Base-by-base conservation (phyloP, 805 yeast species). In the Kuraishia cidri region DNA sequence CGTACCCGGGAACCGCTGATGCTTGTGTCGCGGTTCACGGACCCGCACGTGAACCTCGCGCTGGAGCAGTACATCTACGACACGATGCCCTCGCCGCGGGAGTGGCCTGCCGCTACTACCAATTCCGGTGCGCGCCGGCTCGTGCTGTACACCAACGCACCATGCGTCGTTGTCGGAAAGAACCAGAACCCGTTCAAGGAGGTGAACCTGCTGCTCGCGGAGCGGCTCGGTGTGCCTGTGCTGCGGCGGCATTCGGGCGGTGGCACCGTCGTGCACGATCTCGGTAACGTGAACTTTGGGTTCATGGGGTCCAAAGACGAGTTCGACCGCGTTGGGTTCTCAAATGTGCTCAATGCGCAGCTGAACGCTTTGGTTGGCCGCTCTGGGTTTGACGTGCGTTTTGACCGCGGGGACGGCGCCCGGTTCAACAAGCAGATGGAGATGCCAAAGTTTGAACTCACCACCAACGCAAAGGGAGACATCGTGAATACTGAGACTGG, bases 131-230 rank as follows among this genome's bases (percentile, higher is more conserved):
- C 58, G 31, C 69, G 73, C 36, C 54, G 94, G 35, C 58, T 92
- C 19, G 49, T 86, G 37, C 64, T 90, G 34, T 92, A 92, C 50
- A 64, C 68, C 23, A 92, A 92, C 50, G 52, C 72, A 2, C 85
- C 90, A 1, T 84, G 95, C 52, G 85, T 87, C n/a, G 95, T 92
- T 2, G 64, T 92, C 9, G 99, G 99, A 0, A 86, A 94, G 48
- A 92, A 92, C 49, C 99, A 92, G 55, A 92, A 87, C 41, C 94
- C 96, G 3, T 90, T 90, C 85, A 72, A 76, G 37, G 99, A 92
- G 50, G 68, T 77, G 25, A 82, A 84, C 45, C 36, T 92, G 3
- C 66, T 73, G 0, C 47, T 73, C 10, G 57, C 83, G 4, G 57
- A 65, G 4, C 42, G 60, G 1, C 52, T 70, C 3, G 60, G 60